These are phyloP conservation scores for Iris pallida DNA, from an alignment of 116 monocot species.

Conservation along the genomic window DNA sequence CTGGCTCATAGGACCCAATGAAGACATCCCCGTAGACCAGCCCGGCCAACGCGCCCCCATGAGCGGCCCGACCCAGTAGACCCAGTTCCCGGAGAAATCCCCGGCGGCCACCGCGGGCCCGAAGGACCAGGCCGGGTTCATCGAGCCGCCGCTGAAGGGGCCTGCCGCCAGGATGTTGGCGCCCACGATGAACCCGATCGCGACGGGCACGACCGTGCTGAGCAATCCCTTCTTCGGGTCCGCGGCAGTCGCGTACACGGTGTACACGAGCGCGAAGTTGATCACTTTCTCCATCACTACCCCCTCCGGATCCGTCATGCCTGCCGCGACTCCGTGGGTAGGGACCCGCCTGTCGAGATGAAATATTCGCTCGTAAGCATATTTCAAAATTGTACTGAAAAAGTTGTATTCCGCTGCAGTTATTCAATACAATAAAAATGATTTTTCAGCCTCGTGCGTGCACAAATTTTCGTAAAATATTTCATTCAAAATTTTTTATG, in stretches of 20 bases:
- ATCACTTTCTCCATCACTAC: constrained; percentile 38
- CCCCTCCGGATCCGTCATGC: constrained; percentile 33
- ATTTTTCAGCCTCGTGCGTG: too few species aligned
- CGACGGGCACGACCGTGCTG: constrained; percentile 38
- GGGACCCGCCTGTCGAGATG: too few species aligned
- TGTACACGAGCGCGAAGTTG: constrained; percentile 42
- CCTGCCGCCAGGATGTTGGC: constrained; percentile 48
- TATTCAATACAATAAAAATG: too few species aligned
- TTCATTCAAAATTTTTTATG: too few species aligned
- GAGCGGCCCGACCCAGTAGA: constrained; percentile 42
- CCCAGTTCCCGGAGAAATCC: constrained; percentile 35
- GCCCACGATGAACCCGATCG: constrained; percentile 45
- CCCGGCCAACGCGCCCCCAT: constrained; percentile 34
- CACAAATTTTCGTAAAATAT: too few species aligned
- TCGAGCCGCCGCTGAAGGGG: constrained; percentile 37
- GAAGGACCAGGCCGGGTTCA: constrained; percentile 38
- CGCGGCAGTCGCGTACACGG: constrained; percentile 48
- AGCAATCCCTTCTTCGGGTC: constrained; percentile 45
- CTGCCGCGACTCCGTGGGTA: constrained; percentile 48
- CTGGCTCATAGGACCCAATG: constrained; percentile 25
- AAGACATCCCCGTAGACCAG: constrained; percentile 33
- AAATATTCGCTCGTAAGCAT: too few species aligned
- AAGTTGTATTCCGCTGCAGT: too few species aligned
- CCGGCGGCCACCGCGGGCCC: constrained; percentile 28
- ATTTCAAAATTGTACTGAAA: too few species aligned